These are phyloP conservation scores for Penium margaritaceum DNA, from an alignment of 139 green algal species.

Conservation along the genomic window DNA sequence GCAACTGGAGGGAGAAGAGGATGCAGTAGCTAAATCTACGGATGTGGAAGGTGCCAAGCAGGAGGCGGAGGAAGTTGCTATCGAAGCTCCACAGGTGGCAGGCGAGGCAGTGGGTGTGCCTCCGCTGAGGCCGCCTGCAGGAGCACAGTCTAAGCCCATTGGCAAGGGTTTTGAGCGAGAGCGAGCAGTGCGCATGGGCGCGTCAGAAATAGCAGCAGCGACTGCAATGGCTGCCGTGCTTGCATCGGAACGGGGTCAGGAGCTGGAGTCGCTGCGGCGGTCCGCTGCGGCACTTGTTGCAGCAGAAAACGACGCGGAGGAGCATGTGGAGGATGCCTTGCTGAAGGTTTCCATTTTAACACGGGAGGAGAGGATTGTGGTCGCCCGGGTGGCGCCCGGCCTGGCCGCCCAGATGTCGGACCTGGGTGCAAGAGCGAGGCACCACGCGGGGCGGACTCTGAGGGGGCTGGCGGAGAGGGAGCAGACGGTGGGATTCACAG, in stretches of 20 bases:
- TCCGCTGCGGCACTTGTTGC: not conserved
- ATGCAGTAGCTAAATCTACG: not conserved
- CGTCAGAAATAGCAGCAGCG: not conserved
- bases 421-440: not conserved
- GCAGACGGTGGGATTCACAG: not conserved
- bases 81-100: not conserved
- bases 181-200: conserved; percentile 6
- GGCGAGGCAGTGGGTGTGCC: not conserved
- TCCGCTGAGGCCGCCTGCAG: not conserved
- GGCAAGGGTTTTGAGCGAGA: too few species aligned
- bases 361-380: not conserved
- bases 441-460: not conserved
- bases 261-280: not conserved
- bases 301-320: not conserved
- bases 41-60: not conserved
- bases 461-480: not conserved
- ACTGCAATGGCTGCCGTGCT: conserved; percentile 1
- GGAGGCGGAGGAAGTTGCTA: not conserved
- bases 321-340: not conserved
- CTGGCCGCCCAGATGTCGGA: not conserved
- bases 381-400: not conserved
- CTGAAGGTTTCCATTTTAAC: not conserved
- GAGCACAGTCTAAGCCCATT: too few species aligned
- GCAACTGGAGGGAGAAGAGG: not conserved
- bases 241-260: not conserved